These are phyloP conservation scores for Tuber magnatum DNA, from an alignment of 495 filamentous ascomycete genomes.

Conservation along the genomic window DNA sequence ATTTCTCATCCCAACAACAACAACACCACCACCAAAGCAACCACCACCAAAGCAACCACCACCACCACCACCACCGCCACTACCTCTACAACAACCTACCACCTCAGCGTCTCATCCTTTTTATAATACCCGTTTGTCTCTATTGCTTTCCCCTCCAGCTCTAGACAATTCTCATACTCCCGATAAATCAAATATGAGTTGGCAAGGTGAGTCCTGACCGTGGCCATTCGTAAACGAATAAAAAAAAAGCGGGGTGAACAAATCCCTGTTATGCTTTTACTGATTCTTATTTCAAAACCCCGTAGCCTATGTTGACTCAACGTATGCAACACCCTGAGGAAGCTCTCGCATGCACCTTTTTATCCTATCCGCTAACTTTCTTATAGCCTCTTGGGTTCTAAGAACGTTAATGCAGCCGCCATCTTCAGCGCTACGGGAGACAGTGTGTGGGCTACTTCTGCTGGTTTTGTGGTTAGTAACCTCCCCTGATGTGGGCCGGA, in stretches of 20 bases:
- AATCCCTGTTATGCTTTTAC: slow-evolving; percentile 13
- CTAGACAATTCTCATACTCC: neutral
- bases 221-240: neutral
- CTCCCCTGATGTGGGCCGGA: slow-evolving; percentile 13
- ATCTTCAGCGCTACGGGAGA: slow-evolving; percentile 77
- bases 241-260: neutral
- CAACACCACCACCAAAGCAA: neutral
- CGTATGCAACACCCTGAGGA: slow-evolving; percentile 1
- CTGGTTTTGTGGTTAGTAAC: slow-evolving; percentile 61
- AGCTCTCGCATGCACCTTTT: neutral
- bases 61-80: neutral
- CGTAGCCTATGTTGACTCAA: slow-evolving; percentile 29
- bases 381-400: slow-evolving; percentile 68
- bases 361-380: slow-evolving; percentile 10
- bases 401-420: slow-evolving; percentile 78
- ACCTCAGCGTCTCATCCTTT: slow-evolving; percentile 1
- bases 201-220: slow-evolving; percentile 13
- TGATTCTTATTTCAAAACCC: slow-evolving; percentile 23
- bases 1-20: slow-evolving; percentile 14
- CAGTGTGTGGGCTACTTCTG: slow-evolving; percentile 69
- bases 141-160: neutral
- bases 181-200: slow-evolving; percentile 26
- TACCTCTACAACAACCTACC: neutral
- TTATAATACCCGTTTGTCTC: slow-evolving; percentile 5
- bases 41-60: neutral